Base-by-base conservation (phyloP, 768 basidiomycete species). In the Steccherinum ochraceum region DNA sequence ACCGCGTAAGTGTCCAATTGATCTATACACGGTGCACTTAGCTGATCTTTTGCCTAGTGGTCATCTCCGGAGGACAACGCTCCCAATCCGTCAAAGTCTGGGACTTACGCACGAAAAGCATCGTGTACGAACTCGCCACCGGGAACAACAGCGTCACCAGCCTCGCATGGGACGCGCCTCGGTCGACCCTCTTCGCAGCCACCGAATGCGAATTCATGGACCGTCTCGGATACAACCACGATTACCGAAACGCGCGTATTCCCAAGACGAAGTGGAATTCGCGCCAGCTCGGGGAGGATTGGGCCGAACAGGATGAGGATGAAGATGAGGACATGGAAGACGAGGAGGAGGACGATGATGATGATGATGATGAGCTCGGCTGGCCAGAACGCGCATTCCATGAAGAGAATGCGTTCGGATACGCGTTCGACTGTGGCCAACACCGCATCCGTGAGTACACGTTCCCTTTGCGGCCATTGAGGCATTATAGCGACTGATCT, bases 41-140 rank as follows among this genome's bases (percentile, higher is more conserved):
- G 30, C 5, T 11, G 21, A 5, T n/a, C 16, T 23, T 43, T 5
- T 18, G 16, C 7, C 7, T 35, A 59, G 55, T 51, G n/a, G 19
- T 60, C 1, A 71, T 74, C 52, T 64, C 69, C 0, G 70, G 66
- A 1, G 51, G 61, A 3, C 52, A 50, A 19, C 40, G 43, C 2
- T 55, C 57, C 3, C 64, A 75, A 49, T 54, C 63, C 7, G 66
- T 76, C 56, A 67, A 66, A 40, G n/a, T 73, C 27, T 76, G 73
- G 73, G 73, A 77, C 49, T 47, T 73, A 12, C 71, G 73, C 39
- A 67, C 69, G 0, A 59, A 56, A 12, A 57, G 54, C 12, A 45
- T 60, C 4, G 61, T 73, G 1, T 76, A 74, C 54, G 73, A 76
- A 47, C 63, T 76, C 13, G 62, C 71, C 1, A 73, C 73, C 2